Base-by-base conservation (phyloP, 2,329 filamentous ascomycete genomes). In the Xylaria sp. region DNA sequence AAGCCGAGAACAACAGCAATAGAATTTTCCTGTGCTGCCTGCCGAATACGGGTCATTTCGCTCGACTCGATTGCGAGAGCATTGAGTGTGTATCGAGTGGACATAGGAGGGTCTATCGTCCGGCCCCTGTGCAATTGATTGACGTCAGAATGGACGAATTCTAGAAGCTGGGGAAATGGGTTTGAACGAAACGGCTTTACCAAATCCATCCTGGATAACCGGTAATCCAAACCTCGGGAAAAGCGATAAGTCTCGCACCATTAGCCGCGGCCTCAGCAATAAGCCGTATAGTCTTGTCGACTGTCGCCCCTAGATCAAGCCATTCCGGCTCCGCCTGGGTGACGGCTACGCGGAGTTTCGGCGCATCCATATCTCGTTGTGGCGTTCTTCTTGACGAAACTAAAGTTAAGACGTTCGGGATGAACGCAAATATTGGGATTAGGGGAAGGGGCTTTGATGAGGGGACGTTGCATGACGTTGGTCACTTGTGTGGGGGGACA, bases 1-100 rank as follows among this genome's bases (percentile, higher is more conserved):
- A 80, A 82, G 0, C 80, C 80, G 1, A 83, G 67, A 0, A 72
- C 72, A 1, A 82, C 78, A n/a, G 72, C 74, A n/a, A 83, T 79
- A 7, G 67, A 67, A 58, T 77, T 65, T 1, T 74, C 66, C 15
- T 69, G 72, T 7, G 76, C 80, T 0, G 72, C 68, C 0, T 59
- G 46, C 9, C 73, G 71, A 61, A 82, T 73, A 7, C 57, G 52
- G 2, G 68, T 64, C 75, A 82, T 81, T 41, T 78, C 74, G 1
- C 71, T 61, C 9, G 73, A 75, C 10, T 70, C 58, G 8, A 71
- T 13, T 1, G 51, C n/a, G 2, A 77, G 66, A 0, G 73, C 73
- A 60, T 77, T 77, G 48, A 67, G 63, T 29, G 73, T 71, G 66
- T 78, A 79, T 37, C 54, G 61, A 3, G 68, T 72, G 19, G 71